Conservation (phyloP, 2,329 filamentous ascomycete genomes). For the Apiospora phragmitis region DNA sequence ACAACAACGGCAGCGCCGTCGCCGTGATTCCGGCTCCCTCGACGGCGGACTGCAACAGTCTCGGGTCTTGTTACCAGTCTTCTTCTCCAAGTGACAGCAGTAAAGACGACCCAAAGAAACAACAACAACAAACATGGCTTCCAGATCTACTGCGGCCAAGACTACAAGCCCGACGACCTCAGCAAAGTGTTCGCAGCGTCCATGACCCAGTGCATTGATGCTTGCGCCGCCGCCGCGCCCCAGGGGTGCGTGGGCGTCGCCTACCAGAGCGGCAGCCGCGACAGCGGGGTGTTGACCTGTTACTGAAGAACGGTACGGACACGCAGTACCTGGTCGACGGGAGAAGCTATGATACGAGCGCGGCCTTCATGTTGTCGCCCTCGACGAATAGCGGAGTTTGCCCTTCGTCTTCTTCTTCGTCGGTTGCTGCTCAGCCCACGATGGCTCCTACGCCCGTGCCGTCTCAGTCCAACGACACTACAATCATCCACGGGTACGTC, state of each 20-base stretch:
- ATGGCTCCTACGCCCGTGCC: neutral
- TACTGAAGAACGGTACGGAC: neutral
- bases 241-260: neutral
- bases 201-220: neutral
- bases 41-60: neutral
- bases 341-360: neutral
- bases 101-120: too few relatives aligned
- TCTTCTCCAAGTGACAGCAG: neutral
- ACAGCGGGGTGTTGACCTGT: neutral
- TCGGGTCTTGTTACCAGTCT: neutral
- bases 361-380: neutral
- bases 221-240: neutral
- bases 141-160: neutral
- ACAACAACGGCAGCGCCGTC: neutral
- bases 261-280: neutral
- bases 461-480: neutral
- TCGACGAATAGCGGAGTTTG: neutral
- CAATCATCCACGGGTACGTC: neutral
- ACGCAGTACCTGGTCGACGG: neutral
- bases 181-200: neutral
- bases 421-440: neutral
- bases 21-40: neutral
- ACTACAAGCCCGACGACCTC: neutral
- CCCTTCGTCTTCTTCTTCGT: neutral
- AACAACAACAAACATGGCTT: neutral